Evolutionary conservation across 2,329 filamentous ascomycete genomes (phyloP).

Genomic region (Lachnum nothofagi): DNA sequence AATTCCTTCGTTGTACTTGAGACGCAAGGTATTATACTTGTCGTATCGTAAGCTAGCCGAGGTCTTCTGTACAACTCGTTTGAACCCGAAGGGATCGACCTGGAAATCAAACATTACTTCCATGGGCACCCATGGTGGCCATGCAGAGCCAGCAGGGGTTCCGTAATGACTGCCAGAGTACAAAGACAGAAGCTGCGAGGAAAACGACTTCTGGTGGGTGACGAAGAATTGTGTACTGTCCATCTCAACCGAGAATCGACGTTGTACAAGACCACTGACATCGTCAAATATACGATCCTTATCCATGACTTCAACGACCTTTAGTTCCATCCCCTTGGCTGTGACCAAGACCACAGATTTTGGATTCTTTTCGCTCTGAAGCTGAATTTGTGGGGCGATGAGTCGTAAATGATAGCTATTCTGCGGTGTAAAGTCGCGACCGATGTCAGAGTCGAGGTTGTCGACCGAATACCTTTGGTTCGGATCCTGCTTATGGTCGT

Average conservation of each 20-base stretch:
- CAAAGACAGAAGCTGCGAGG: constrained; percentile 77
- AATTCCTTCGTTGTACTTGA: constrained; percentile 96
- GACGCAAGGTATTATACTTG: constrained; percentile 93
- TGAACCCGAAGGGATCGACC: constrained; percentile 93
- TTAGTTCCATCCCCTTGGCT: constrained; percentile 95
- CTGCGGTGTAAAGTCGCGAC: constrained; percentile 81
- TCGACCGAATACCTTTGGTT: constrained; percentile 44
- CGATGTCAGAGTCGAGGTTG: constrained; percentile 69
- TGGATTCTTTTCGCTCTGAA: constrained; percentile 96
- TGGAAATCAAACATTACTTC: constrained; percentile 98
- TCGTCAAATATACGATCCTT: constrained; percentile 87
- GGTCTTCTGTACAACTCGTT: constrained; percentile 91
- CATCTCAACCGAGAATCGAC: constrained; percentile 90
- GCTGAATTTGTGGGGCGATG: constrained; percentile 94
- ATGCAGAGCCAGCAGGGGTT: constrained; percentile 74
- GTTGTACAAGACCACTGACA: constrained; percentile 91
- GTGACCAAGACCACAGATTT: constrained; percentile 96
- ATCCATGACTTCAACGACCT: constrained; percentile 97
- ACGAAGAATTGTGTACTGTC: constrained; percentile 98
- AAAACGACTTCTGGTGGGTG: constrained; percentile 86
- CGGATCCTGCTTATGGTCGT: constrained; percentile 43
- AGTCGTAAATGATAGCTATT: constrained; percentile 93
- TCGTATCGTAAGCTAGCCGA: constrained; percentile 92
- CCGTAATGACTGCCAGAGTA: constrained; percentile 95
- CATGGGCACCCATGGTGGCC: constrained; percentile 97